A percentile compares a stretch with the other conserved stretches of the same genome.
These are phyloP conservation scores for Candida tetrigidarum DNA, from an alignment of 1,139 yeast species.

Conservation along the genomic window DNA sequence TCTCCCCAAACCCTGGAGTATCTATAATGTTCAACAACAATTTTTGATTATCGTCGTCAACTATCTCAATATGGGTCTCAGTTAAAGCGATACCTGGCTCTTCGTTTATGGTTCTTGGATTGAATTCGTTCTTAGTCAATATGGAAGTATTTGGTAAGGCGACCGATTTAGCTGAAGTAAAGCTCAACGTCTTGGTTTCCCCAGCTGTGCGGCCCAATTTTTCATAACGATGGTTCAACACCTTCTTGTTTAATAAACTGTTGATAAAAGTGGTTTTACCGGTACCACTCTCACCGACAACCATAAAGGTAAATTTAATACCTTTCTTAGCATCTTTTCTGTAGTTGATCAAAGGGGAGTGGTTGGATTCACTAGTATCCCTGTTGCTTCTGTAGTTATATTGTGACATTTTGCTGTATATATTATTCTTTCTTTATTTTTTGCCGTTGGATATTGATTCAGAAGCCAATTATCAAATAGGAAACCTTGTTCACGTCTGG, in stretches of 20 bases:
- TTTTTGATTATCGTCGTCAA: slow-evolving; percentile 78
- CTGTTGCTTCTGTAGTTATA: background rate
- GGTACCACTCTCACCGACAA: slow-evolving; percentile 83
- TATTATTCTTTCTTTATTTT: too few relatives aligned
- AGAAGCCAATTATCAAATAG: background rate
- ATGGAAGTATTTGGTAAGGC: slow-evolving; percentile 51
- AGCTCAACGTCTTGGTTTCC: slow-evolving; percentile 54
- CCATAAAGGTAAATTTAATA: slow-evolving; percentile 79
- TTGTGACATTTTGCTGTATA: slow-evolving; percentile 2
- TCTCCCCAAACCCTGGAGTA: slow-evolving; percentile 82
- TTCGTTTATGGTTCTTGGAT: slow-evolving; percentile 48
- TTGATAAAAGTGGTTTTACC: slow-evolving; percentile 90
- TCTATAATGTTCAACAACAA: slow-evolving; percentile 66
- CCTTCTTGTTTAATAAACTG: slow-evolving; percentile 65
- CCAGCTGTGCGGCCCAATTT: slow-evolving; percentile 25
- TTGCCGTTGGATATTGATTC: slow-evolving; percentile 1
- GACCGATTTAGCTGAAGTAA: slow-evolving; percentile 54
- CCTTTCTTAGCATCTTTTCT: slow-evolving; percentile 84
- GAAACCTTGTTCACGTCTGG: background rate
- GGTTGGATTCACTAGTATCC: slow-evolving; percentile 12
- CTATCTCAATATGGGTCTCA: slow-evolving; percentile 68
- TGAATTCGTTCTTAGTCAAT: slow-evolving; percentile 46
- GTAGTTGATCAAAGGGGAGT: slow-evolving; percentile 53
- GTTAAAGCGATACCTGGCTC: slow-evolving; percentile 69
- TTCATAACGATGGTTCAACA: slow-evolving; percentile 62